phyloP scores from a whole-genome alignment of 495 filamentous ascomycete species.

The Lophiostoma macrostomum region DNA sequence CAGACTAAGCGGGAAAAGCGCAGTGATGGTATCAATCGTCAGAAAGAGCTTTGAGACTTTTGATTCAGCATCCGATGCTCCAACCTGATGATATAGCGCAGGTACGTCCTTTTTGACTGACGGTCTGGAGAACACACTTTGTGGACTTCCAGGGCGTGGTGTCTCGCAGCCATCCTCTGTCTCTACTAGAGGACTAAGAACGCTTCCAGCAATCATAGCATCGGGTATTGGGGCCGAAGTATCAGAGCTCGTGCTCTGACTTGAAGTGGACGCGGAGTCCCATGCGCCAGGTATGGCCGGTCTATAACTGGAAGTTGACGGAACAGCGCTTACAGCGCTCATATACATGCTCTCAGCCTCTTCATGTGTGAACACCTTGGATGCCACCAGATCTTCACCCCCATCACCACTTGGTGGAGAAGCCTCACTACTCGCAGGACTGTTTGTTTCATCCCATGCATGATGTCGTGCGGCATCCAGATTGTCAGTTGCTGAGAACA shows the following conservation, averaged over 20 bases:
- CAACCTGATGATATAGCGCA: background rate
- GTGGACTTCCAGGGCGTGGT: conserved; percentile 31
- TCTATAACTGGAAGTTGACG: conserved; percentile 3
- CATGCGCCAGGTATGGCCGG: conserved; percentile 39
- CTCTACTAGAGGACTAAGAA: conserved; percentile 9
- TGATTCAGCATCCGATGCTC: background rate
- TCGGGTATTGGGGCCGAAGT: conserved; percentile 7
- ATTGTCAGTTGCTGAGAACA: conserved; percentile 11
- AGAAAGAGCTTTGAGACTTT: conserved; percentile 30
- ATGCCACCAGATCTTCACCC: conserved; percentile 53
- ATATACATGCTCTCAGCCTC: conserved; percentile 97
- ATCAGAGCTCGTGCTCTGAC: conserved; percentile 26
- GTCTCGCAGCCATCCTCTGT: conserved; percentile 30
- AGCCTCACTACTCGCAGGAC: background rate
- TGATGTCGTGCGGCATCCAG: conserved; percentile 14
- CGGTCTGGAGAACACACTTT: conserved; percentile 17
- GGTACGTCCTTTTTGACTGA: background rate
- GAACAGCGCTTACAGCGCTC: conserved; percentile 58
- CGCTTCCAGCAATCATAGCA: conserved; percentile 22
- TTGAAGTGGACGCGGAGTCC: conserved; percentile 27
- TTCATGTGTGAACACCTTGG: conserved; percentile 80
- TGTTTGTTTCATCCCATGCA: background rate
- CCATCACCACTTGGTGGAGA: conserved; percentile 28
- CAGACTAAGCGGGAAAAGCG: conserved; percentile 29
- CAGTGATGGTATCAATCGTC: conserved; percentile 20